Evolutionary conservation across 306 rosid species (phyloP), one percentile per base, ranked within the genome.

Genomic region (Amphicarpaea edgeworthii): DNA sequence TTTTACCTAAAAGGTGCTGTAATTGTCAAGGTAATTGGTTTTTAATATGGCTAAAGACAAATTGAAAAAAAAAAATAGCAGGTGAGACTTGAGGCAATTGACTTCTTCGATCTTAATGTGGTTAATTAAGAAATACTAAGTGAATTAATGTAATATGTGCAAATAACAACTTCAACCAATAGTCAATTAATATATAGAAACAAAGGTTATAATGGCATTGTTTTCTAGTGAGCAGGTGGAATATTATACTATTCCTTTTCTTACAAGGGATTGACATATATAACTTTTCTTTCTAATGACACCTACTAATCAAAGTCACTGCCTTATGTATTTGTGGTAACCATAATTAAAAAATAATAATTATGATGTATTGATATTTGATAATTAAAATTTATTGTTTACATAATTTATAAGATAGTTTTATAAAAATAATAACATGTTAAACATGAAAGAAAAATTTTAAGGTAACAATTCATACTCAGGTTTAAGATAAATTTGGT

Each of bases 251-350:
- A 53, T 83, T 64, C 21, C 77, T 81, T 74, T 74, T 66, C 72
- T 50, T 23, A 68, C 30, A 70, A 75, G 85, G 20, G 26, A 67
- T 83, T 83, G 81, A 81, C 76, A 60, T n/a, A n/a, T n/a, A n/a
- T 28, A 47, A 26, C 15, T 23, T 32, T 65, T 66, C 30, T 46
- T 23, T 23, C 45, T 57, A 23, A 24, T 26, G 16, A 55, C 19
- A 15, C 63, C 12, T 49, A 46, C 6, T 34, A 63, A 34, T 62
- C 51, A 32, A 75, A 63, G 24, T 61, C 65, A 11, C 38, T 50
- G 20, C 42, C 24, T 21, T 17, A 6, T 68, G 15, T 50, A 42
- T n/a, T 3, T 43, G 46, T 57, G 62, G 21, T 61, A 7, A 72
- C 46, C n/a, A n/a, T n/a, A n/a, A n/a, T n/a, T n/a, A n/a, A n/a